Base-by-base conservation (phyloP, 2,329 filamentous ascomycete genomes). In the Plectosphaerella cucumerina region DNA sequence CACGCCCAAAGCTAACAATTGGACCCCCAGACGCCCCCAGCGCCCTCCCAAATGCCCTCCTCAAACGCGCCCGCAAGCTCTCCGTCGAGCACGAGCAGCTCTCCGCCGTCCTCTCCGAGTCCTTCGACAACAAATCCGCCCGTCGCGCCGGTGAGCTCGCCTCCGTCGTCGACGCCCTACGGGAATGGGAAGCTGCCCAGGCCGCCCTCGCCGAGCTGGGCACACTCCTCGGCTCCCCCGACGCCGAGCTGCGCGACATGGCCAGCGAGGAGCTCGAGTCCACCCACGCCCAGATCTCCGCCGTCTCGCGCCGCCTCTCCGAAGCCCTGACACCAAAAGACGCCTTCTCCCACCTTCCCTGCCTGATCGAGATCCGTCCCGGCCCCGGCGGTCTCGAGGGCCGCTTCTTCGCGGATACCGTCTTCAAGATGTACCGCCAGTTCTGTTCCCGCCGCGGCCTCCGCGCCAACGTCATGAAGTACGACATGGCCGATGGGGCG, bases 341-440 rank as follows among this genome's bases (percentile, higher is more conserved):
- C 66, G 89, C 92, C 3, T 99, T 97, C 65, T 90, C 90, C 31
- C 81, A 90, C 55, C 80, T 97, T 59, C 90, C 92, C 49, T 97
- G 93, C 67, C 79, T 99, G 56, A 72, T 99, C 41, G 94, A 99
- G 70, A 88, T 99, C 53, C 83, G 92, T 1, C 94, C 94, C 0
- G 94, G 94, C 0, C 92, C 91, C 0, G 94, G 94, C 35, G 94
- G 94, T 2, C 85, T 90, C 51, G 94, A 99, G 70, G 92, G 93
- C 3, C 85, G 90, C 0, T 84, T 96, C 55, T 99, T 99, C 60
- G 90, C 92, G 12, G 88, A 89, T 50, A 85, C 94, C 48, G 70
- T 99, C 6, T 82, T 96, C 59, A 84, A 86, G 58, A 97, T 99
- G 94, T 99, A 99, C 71, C 81, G 84, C 57, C 74, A 75, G 1